These are phyloP conservation scores for Pichia kluyveri DNA, from an alignment of 805 yeast genomes.

Conservation along the genomic window DNA sequence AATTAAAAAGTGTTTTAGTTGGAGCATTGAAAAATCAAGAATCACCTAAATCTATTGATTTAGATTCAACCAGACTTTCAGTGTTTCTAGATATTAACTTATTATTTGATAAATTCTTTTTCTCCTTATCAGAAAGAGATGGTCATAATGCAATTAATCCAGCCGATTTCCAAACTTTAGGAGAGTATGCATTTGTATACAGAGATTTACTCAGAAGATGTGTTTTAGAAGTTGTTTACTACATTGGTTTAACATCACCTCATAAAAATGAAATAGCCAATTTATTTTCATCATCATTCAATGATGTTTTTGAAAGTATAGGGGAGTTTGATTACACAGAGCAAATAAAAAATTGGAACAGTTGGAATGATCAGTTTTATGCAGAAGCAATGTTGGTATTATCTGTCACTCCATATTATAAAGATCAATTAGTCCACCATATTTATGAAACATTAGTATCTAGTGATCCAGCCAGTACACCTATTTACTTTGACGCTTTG, in stretches of 20 bases:
- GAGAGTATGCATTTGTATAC: slow-evolving; percentile 13
- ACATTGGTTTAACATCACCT: slow-evolving; percentile 24
- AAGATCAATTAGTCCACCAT: slow-evolving; percentile 37
- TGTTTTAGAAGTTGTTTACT: slow-evolving; percentile 41
- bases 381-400: slow-evolving; percentile 29
- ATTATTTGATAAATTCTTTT: slow-evolving; percentile 38
- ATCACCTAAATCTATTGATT: slow-evolving; percentile 46
- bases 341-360: slow-evolving; percentile 19
- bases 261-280: slow-evolving; percentile 15
- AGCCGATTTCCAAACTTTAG: slow-evolving; percentile 21
- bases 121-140: slow-evolving; percentile 23
- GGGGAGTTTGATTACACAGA: slow-evolving; percentile 17
- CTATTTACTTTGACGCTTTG: slow-evolving; percentile 52
- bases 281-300: slow-evolving; percentile 13
- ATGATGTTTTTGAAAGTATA: slow-evolving; percentile 15
- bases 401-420: slow-evolving; percentile 40
- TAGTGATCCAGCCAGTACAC: slow-evolving; percentile 36
- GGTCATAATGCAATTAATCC: slow-evolving; percentile 21
- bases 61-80: slow-evolving; percentile 36
- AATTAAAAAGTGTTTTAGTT: slow-evolving; percentile 52
- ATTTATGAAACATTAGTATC: slow-evolving; percentile 34
- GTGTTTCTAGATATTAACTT: slow-evolving; percentile 44
- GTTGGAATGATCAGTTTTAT: slow-evolving; percentile 17
- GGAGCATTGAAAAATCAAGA: slow-evolving; percentile 51
- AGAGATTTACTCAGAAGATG: slow-evolving; percentile 48